Conservation (phyloP, 345 rosid species). For the Aquilaria sinensis region DNA sequence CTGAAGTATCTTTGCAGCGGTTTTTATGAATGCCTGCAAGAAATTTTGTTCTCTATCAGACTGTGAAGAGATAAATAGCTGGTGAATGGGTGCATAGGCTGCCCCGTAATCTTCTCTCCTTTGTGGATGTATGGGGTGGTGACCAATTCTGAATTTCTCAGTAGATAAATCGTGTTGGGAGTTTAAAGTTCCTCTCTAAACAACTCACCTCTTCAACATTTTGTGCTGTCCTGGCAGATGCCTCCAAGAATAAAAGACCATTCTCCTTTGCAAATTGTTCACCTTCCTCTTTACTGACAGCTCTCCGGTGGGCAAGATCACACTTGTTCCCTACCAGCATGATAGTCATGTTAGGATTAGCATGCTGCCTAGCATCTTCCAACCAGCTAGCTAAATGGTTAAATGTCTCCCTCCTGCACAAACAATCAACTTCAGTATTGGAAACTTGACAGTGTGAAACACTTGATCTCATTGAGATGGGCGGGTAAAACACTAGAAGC, state of each 20-base stretch:
- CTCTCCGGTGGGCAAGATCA: conserved; percentile 87
- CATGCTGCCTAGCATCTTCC: conserved; percentile 98
- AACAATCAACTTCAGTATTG: conserved; percentile 8
- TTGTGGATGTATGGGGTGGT: background rate
- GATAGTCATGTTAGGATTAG: conserved; percentile 94
- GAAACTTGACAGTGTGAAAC: no score
- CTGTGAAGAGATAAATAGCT: background rate
- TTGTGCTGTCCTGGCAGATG: conserved; percentile 97
- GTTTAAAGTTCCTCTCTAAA: background rate
- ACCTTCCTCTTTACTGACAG: conserved; percentile 97
- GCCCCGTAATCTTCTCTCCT: no score
- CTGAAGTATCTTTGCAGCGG: conserved; percentile 88
- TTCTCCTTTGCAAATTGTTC: conserved; percentile 96
- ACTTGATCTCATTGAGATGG: no score
- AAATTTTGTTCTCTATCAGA: background rate
- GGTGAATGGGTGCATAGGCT: background rate
- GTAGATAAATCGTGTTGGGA: background rate
- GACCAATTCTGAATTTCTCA: no score
- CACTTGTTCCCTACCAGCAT: conserved; percentile 90
- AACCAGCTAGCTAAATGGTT: conserved; percentile 98
- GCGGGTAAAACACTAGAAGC: no score
- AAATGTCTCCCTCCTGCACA: conserved; percentile 86
- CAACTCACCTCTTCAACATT: conserved; percentile 85
- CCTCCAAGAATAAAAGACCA: conserved; percentile 85
- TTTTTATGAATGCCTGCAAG: conserved; percentile 76